Percentiles rank a stretch among this genome's conserved stretches.
Conservation (phyloP, 2,329 filamentous ascomycete genomes). For the Arthrobotrys megalospora region DNA sequence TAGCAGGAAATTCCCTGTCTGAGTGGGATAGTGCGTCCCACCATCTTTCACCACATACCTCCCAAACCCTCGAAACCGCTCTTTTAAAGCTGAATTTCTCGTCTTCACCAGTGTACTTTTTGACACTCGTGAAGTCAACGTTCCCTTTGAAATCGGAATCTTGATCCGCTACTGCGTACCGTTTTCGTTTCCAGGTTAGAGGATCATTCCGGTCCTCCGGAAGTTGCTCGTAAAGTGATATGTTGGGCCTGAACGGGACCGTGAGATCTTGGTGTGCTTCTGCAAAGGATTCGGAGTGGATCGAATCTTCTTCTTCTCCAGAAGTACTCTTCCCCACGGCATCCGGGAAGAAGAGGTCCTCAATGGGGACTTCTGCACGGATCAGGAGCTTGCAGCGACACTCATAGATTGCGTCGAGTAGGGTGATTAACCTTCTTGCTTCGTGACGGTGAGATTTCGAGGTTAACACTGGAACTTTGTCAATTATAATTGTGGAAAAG, state of each 20-base stretch:
- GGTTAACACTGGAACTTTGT: constrained; percentile 78
- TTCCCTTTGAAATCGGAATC: constrained; percentile 49
- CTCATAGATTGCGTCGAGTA: constrained; percentile 85
- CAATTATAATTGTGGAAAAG: constrained; percentile 83
- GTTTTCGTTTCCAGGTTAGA: constrained; percentile 46
- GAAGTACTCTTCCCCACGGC: constrained; percentile 65
- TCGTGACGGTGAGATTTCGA: constrained; percentile 80
- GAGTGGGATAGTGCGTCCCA: constrained; percentile 68
- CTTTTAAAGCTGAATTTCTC: constrained; percentile 86
- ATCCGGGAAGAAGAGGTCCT: constrained; percentile 84
- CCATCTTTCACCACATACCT: constrained; percentile 81
- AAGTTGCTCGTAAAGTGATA: constrained; percentile 74
- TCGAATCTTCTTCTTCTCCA: constrained; percentile 69
- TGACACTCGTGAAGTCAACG: constrained; percentile 78
- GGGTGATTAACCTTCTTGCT: constrained; percentile 82
- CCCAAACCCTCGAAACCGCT: constrained; percentile 83
- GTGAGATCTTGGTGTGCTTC: constrained; percentile 85
- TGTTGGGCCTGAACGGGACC: constrained; percentile 83
- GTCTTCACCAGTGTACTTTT: constrained; percentile 83
- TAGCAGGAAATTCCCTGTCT: not conserved
- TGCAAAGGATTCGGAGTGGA: constrained; percentile 77
- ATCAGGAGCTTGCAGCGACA: constrained; percentile 83
- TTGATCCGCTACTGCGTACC: constrained; percentile 47
- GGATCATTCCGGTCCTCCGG: constrained; percentile 34
- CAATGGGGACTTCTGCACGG: constrained; percentile 77